Evolutionary conservation across 441 rosid genomes (phyloP), one percentile per base, ranked within the genome.

Genomic region (Gossypium trilobum): DNA sequence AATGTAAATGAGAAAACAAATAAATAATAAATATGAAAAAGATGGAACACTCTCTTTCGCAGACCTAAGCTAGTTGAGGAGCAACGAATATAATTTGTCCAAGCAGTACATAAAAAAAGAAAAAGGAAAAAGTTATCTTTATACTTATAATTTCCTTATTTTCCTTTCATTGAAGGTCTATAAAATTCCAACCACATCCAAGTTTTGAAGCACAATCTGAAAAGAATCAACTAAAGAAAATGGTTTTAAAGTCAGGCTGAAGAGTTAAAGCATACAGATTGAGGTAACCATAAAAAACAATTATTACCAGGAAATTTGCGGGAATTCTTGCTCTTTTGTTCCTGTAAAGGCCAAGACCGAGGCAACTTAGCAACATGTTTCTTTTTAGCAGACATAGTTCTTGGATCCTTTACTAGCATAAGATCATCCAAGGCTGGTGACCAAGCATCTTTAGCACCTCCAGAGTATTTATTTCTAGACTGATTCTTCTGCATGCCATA

Each of bases 331-430:
- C 90, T 86, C 90, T 82, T 88, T 62, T 74, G 91, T 46, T 86
- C 78, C 76, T 77, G 82, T 73, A 73, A 78, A 70, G 91, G 91
- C 93, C 88, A 86, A 62, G 99, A 90, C 70, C 74, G 86, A 16
- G 91, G 86, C 81, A 88, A 80, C 61, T 70, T 85, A 13, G 82
- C 65, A 76, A 60, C 82, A 52, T 61, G 87, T 73, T 84, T 88
- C 82, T 87, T 89, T 82, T 76, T 94, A 39, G 74, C 87, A n/a
- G 87, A 88, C 68, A 77, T 59, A 13, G 83, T 82, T 83, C 96
- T 89, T n/a, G 89, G 82, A 73, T 91, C 94, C 72, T 88, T 94
- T 65, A 84, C 78, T 73, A 84, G 81, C 87, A 88, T 81, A 73
- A 86, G 80, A 75, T 88, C 91, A 84, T 93, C 96, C 74, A 86